A percentile compares a stretch with the other conserved stretches of the same genome.
phyloP scores from a whole-genome alignment of 225 moss, liverwort and hornwort genomes.

The Ulota crispa region DNA sequence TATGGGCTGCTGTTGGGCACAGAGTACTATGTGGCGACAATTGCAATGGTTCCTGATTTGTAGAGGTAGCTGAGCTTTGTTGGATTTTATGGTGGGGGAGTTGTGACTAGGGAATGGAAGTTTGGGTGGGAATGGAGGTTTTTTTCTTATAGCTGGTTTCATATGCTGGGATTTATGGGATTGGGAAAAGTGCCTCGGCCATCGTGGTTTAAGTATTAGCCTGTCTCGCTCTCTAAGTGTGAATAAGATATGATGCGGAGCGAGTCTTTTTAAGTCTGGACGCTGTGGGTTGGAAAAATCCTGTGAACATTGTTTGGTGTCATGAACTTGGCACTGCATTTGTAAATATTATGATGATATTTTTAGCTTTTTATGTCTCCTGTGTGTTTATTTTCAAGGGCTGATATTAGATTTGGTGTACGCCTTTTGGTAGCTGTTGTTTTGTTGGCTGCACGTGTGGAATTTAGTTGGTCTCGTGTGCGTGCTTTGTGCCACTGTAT shows the following conservation, averaged over 20 bases:
- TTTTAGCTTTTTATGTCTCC: background rate
- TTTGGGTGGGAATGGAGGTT: background rate
- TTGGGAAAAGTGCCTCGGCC: constrained; percentile 17
- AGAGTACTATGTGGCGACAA: constrained; percentile 64
- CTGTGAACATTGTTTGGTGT: constrained; percentile 41
- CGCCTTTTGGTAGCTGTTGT: background rate
- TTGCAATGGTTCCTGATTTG: constrained; percentile 86
- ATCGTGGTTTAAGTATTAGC: background rate
- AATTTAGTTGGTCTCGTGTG: background rate
- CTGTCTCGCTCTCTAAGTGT: constrained; percentile 32
- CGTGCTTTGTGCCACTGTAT: background rate
- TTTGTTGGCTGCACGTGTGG: background rate
- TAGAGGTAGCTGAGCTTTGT: background rate
- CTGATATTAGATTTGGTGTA: background rate
- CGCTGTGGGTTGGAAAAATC: background rate
- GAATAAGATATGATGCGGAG: constrained; percentile 26
- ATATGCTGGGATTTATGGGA: constrained; percentile 35
- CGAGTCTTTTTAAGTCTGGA: constrained; percentile 13
- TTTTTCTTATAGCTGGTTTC: background rate
- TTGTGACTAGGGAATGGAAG: background rate
- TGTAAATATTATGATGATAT: constrained; percentile 20
- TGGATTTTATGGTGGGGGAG: constrained; percentile 6
- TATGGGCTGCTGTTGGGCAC: constrained; percentile 64
- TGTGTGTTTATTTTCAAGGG: background rate
- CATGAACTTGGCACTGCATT: constrained; percentile 44